These are phyloP conservation scores for Hortiboletus flavorubellus DNA, from an alignment of 768 basidiomycete species.

Conservation along the genomic window DNA sequence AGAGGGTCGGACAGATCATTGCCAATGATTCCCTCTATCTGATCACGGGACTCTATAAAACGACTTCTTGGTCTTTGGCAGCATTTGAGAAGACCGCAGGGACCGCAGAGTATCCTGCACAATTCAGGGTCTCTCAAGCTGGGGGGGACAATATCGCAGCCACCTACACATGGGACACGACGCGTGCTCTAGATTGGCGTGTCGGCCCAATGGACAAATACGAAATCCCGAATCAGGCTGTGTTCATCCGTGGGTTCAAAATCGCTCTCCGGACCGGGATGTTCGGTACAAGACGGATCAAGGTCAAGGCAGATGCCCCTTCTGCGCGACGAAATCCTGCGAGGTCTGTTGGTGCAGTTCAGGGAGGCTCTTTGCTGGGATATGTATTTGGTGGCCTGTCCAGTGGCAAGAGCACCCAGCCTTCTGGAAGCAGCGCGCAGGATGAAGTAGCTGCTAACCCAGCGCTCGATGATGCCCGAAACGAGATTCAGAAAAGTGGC, in stretches of 20 bases:
- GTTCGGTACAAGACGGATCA: background rate
- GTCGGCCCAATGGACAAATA: background rate
- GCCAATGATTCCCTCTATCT: conserved; percentile 28
- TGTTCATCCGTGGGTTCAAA: conserved; percentile 25
- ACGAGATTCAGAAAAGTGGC: background rate
- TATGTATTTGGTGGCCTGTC: background rate
- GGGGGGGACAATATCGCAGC: background rate
- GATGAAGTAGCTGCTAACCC: background rate
- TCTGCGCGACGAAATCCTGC: background rate
- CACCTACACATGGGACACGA: conserved; percentile 8
- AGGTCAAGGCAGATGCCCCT: background rate
- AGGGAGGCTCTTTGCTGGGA: background rate
- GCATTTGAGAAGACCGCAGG: conserved; percentile 8
- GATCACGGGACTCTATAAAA: conserved; percentile 14
- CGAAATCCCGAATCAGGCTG: conserved; percentile 13
- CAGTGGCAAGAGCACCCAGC: background rate
- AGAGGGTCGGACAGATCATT: conserved; percentile 13
- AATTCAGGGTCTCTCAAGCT: conserved; percentile 6
- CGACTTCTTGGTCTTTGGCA: conserved; percentile 28
- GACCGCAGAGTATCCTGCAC: background rate
- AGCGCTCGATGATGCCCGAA: background rate
- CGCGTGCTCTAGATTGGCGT: conserved; percentile 3
- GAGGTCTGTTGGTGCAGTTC: background rate
- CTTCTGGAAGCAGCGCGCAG: background rate
- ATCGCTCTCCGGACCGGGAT: background rate